Evolutionary conservation across 1,284 basidiomycete species (phyloP), one percentile per base, ranked within the genome.

Genomic region (Leccinum griseonigrum): DNA sequence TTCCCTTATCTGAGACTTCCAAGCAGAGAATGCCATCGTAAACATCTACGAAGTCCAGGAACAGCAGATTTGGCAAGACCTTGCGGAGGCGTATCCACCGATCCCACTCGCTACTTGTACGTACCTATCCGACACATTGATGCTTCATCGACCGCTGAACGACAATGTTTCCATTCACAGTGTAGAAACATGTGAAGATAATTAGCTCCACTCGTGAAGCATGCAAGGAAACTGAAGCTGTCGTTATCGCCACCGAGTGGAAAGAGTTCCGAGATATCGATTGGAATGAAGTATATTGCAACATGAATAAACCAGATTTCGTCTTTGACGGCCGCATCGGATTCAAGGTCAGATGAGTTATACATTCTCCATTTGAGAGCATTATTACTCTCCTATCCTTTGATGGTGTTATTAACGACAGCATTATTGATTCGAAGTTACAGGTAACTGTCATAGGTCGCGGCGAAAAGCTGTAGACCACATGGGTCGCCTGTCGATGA

Each of bases 311-410:
- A 83, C 97, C 97, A 38, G 94, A 94, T 10, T 96, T 97, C 73
- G 83, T 97, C 67, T 98, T 98, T 71, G 97, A 99, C 72, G 95
- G 95, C 3, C 84, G 95, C 74, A 97, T 98, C 71, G 97, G 97
- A 53, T 99, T 98, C 87, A 92, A 90, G 78, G 97, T 97, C 13
- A 50, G 84, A 77, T 58, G 51, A 56, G 11, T 29, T 22, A 38
- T 43, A 2, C 32, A 14, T 54, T 59, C 32, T 54, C 53, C 28
- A n/a, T 38, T 48, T 56, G 14, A 31, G 43, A 46, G 43, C 2
- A 11, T 22, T 22, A 46, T 46, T 2, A 46, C 18, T 13, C 11
- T 52, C 7, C 18, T 31, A 48, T 22, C 22, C 22, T 22, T 22
- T 22, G 22, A 22, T 22, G 60, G 56, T 18, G 29, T 58, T 46